Conservation (phyloP, 495 filamentous ascomycete species). For the Trichoderma reesei region DNA sequence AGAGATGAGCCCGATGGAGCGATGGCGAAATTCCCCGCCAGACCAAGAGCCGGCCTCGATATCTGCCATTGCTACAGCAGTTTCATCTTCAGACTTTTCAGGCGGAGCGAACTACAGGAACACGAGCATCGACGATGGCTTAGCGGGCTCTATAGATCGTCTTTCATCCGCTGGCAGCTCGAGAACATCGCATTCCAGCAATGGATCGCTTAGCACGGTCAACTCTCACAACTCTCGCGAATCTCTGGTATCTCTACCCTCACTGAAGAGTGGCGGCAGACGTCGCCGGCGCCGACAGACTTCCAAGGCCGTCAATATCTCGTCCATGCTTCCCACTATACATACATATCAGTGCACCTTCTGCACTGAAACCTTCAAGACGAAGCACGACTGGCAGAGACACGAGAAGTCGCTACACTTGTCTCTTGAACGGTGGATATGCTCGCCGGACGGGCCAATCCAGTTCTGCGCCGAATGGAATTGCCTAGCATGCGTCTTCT, state of each 20-base stretch:
- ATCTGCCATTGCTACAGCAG: constrained; percentile 65
- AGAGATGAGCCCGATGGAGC: constrained; percentile 67
- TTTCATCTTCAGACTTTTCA: constrained; percentile 35
- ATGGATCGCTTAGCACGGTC: constrained; percentile 60
- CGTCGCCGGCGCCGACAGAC: constrained; percentile 54
- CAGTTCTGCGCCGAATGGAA: constrained; percentile 19
- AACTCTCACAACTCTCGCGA: constrained; percentile 56
- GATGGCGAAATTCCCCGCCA: constrained; percentile 78
- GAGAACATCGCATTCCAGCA: constrained; percentile 59
- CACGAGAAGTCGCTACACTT: constrained; percentile 77
- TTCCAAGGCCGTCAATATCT: constrained; percentile 25
- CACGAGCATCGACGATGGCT: constrained; percentile 36
- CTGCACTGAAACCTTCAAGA: constrained; percentile 69
- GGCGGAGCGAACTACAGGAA: constrained; percentile 36
- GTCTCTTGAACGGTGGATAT: constrained; percentile 53
- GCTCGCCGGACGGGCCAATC: constrained; percentile 1
- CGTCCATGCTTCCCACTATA: constrained; percentile 21
- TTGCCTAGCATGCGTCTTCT: constrained; percentile 42
- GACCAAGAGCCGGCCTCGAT: constrained; percentile 78
- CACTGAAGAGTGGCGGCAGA: constrained; percentile 42
- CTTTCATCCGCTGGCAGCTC: constrained; percentile 63
- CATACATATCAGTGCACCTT: constrained; percentile 76
- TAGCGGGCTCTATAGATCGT: constrained; percentile 51
- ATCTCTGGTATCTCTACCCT: constrained; percentile 44
- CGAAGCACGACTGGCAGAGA: constrained; percentile 75